A percentile compares a stretch with the other conserved stretches of the same genome.
Evolutionary conservation across 2,329 filamentous ascomycete species (phyloP).

Genomic region (Botrytis sinoallii): DNA sequence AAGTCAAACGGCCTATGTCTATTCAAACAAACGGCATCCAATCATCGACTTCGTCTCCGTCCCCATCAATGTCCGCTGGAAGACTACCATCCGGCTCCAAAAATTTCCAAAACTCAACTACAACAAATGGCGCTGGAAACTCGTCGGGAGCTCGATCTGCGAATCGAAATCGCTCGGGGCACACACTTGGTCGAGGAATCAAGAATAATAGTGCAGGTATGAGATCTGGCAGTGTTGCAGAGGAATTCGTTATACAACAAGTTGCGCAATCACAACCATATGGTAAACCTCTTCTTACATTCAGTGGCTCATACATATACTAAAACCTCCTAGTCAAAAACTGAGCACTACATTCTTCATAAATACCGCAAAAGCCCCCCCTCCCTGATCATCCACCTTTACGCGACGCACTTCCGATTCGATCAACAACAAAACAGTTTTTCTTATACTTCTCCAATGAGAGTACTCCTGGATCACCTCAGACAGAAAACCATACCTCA

Average conservation of each 20-base stretch:
- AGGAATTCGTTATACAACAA: conserved; percentile 42
- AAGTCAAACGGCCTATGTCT: conserved; percentile 66
- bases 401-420: conserved; percentile 84
- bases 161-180: conserved; percentile 53
- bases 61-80: conserved; percentile 53
- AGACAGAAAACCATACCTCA: conserved; percentile 77
- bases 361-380: conserved; percentile 72
- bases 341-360: conserved; percentile 73
- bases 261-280: conserved; percentile 51
- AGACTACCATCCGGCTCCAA: conserved; percentile 51
- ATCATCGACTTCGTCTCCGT: conserved; percentile 51
- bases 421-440: conserved; percentile 85
- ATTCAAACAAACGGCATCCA: conserved; percentile 44
- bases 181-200: conserved; percentile 46
- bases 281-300: conserved; percentile 42
- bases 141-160: conserved; percentile 45
- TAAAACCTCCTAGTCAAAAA: conserved; percentile 58
- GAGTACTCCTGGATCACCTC: conserved; percentile 71
- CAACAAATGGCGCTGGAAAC: conserved; percentile 44
- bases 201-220: conserved; percentile 49
- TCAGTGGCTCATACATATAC: conserved; percentile 25
- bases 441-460: conserved; percentile 89
- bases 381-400: conserved; percentile 82
- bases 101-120: conserved; percentile 48
- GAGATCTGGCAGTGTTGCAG: conserved; percentile 47